Evolutionary conservation across 164 flowering plant genomes (phyloP), one percentile per base, ranked within the genome.

Genomic region (Protea cynaroides): DNA sequence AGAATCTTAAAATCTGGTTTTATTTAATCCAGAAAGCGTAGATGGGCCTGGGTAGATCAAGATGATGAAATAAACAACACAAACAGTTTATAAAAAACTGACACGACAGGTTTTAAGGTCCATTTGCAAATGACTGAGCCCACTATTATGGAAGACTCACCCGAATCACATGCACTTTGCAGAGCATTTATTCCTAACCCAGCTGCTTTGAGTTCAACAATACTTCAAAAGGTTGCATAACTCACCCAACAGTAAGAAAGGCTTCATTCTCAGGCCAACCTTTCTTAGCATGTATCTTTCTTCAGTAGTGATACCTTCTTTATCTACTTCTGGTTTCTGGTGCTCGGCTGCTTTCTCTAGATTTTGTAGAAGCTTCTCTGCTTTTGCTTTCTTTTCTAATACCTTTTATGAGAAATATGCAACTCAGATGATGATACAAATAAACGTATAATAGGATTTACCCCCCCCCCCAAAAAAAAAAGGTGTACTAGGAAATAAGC

Each of bases 221-320:
- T 55, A 59, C 18, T 58, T 49, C 10, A 25, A 4, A 17, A 34
- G 52, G 25, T 59, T 24, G 49, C 22, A 40, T 51, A 67, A 76
- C 89, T 81, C 76, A 91, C 98, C 97, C 74, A 89, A 21, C 38
- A 88, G 77, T 54, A 90, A 77, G 74, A 86, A 90, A 57, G 98
- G 78, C 69, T 85, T 87, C 95, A 90, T 90, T 74, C 77, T 86
- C 79, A 94, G 75, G 67, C 91, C 98, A 78, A 94, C 87, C 81
- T 84, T 94, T 77, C 84, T 76, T 43, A 94, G 81, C 98, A 94
- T 89, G 64, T 83, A 86, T 76, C 91, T 87, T 72, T 94, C 98
- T 80, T 94, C 98, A 82, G 81, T 80, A 37, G 86, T 87, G 54
- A 94, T 86, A 44, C 92, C 96, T 77, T 91, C 96, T 71, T 79